phyloP scores from a whole-genome alignment of 2,329 filamentous ascomycete species.

The Cercospora sp. region DNA sequence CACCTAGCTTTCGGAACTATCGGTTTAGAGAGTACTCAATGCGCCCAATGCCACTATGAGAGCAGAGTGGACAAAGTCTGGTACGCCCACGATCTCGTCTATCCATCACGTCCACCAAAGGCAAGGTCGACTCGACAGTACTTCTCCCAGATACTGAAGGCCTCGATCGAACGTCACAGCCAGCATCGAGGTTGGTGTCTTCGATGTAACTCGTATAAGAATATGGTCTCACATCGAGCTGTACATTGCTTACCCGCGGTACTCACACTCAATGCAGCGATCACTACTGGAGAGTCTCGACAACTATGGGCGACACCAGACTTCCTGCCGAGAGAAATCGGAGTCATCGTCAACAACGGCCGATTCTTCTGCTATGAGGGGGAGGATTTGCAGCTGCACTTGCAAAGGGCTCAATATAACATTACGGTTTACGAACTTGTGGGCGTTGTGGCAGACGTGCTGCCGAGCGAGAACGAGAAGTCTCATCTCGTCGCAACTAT shows the following conservation, averaged over 20 bases:
- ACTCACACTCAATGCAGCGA: conserved; percentile 81
- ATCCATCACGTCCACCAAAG: conserved; percentile 43
- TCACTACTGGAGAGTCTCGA: conserved; percentile 71
- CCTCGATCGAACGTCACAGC: conserved; percentile 84
- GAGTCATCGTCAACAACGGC: conserved; percentile 84
- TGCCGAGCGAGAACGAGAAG: conserved; percentile 80
- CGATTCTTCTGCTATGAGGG: conserved; percentile 95
- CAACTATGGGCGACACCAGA: conserved; percentile 84
- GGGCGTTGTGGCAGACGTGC: conserved; percentile 86
- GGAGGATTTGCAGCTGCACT: conserved; percentile 76
- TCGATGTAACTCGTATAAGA: conserved; percentile 86
- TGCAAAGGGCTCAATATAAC: conserved; percentile 75
- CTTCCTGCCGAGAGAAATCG: conserved; percentile 92
- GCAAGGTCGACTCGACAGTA: conserved; percentile 34
- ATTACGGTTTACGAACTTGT: conserved; percentile 90
- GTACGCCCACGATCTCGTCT: conserved; percentile 53
- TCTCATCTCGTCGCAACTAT: conserved; percentile 89
- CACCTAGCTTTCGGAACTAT: conserved; percentile 72
- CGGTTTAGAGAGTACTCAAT: conserved; percentile 73
- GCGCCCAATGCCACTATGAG: conserved; percentile 84
- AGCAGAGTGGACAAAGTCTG: conserved; percentile 76
- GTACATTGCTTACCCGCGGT: conserved; percentile 80
- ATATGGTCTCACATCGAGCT: conserved; percentile 78
- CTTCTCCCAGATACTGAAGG: conserved; percentile 91
- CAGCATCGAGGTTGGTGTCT: conserved; percentile 92